These are phyloP conservation scores for Theobroma cacao DNA, from an alignment of 345 rosid species.

Conservation along the genomic window DNA sequence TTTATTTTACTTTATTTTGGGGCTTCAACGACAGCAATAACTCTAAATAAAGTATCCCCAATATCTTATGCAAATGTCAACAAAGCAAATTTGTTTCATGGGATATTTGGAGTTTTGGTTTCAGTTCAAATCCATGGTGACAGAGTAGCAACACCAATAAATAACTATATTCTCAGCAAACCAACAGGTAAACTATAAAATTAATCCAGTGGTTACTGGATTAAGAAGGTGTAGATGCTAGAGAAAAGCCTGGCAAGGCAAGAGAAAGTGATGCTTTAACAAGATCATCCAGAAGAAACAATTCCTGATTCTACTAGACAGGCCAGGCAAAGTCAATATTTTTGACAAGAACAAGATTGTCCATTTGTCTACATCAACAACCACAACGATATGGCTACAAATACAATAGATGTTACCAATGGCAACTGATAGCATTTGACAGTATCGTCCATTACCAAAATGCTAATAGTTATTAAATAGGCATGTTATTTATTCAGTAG, in stretches of 20 bases:
- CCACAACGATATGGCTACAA: not conserved
- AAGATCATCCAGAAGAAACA: not conserved
- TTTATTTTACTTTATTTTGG: not conserved
- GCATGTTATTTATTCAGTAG: not conserved
- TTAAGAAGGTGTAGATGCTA: not conserved
- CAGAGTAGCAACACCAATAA: not conserved
- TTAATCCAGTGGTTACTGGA: not conserved
- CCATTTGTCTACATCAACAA: not conserved
- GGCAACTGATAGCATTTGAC: not conserved
- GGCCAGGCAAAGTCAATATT: not conserved
- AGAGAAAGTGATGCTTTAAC: conserved; percentile 1
- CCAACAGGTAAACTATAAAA: not conserved
- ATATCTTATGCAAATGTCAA: not conserved
- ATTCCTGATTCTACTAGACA: not conserved
- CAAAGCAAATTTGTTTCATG: not conserved
- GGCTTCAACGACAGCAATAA: not conserved
- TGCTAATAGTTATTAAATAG: conserved; percentile 3
- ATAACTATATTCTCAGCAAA: not conserved
- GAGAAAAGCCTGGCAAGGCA: not conserved
- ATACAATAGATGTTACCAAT: not conserved
- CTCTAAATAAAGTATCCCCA: not conserved
- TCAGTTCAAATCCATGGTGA: not conserved
- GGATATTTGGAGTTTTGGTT: not conserved
- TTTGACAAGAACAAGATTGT: not conserved
- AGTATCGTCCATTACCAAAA: conserved; percentile 7